A percentile compares a stretch with the other conserved stretches of the same genome.
Evolutionary conservation across 202 grass and related monocot species (phyloP).

Genomic region (Carex sylvatica): DNA sequence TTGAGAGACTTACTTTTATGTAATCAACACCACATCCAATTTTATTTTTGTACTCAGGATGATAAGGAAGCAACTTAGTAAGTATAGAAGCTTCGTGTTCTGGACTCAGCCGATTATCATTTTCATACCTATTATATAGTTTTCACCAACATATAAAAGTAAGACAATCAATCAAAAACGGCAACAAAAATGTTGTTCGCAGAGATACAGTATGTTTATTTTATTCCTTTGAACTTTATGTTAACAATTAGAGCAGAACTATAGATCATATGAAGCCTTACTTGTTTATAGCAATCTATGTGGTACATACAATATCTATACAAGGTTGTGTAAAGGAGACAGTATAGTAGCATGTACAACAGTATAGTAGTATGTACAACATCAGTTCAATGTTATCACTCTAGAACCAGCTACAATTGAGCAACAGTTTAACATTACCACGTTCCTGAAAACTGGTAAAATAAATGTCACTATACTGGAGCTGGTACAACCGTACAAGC

Average conservation of each 20-base stretch:
- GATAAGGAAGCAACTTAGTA: constrained; percentile 81
- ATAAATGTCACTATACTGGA: background rate
- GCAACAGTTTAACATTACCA: background rate
- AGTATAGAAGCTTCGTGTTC: constrained; percentile 79
- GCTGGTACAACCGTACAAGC: background rate
- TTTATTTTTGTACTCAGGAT: constrained; percentile 92
- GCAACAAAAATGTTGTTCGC: background rate
- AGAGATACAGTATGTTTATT: background rate
- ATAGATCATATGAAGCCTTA: background rate
- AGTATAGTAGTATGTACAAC: background rate
- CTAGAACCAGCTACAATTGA: background rate
- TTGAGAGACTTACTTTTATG: constrained; percentile 54
- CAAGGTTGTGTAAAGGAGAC: constrained; percentile 5
- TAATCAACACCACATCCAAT: constrained; percentile 86
- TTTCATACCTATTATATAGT: constrained; percentile 64
- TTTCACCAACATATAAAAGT: constrained; percentile 8
- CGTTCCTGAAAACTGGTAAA: background rate
- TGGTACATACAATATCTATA: background rate
- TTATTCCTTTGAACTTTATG: background rate
- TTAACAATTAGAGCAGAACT: background rate
- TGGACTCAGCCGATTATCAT: constrained; percentile 62
- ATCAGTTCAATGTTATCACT: background rate
- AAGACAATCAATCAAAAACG: background rate
- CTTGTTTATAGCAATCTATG: background rate
- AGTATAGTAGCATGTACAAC: background rate